These are phyloP conservation scores for Cutaneotrichosporon arboriforme DNA, from an alignment of 1,284 basidiomycete species.

Conservation along the genomic window DNA sequence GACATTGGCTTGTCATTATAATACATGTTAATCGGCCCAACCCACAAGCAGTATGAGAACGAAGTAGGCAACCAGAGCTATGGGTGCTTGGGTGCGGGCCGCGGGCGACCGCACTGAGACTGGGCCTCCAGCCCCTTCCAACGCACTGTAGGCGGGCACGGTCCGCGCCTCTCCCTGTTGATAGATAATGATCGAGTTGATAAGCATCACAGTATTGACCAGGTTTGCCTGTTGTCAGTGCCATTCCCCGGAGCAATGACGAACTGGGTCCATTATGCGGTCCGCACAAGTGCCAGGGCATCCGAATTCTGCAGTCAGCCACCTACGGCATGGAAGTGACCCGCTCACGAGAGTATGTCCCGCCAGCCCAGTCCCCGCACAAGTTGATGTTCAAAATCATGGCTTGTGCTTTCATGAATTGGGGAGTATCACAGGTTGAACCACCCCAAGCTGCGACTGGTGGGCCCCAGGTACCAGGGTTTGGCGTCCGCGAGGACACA, in stretches of 20 bases:
- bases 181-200: constrained; percentile 43
- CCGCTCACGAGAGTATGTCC: constrained; percentile 51
- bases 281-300: constrained; percentile 67
- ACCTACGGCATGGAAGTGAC: neutral
- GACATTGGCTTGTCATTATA: too few relatives aligned
- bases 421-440: constrained; percentile 58
- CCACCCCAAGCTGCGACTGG: constrained; percentile 64
- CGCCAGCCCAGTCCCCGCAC: constrained; percentile 60
- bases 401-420: constrained; percentile 65
- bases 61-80: too few relatives aligned
- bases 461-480: constrained; percentile 61
- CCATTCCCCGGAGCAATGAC: neutral
- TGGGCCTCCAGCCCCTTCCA: too few relatives aligned
- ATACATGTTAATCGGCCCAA: too few relatives aligned
- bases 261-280: constrained; percentile 57
- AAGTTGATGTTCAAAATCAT: constrained; percentile 63
- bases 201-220: constrained; percentile 41
- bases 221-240: constrained; percentile 30
- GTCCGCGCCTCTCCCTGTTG: constrained; percentile 19
- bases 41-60: too few relatives aligned
- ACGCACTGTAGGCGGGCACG: neutral
- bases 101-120: too few relatives aligned
- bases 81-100: too few relatives aligned
- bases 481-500: constrained; percentile 56
- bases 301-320: constrained; percentile 32